Evolutionary conservation across 148 eudicot species (phyloP).

Genomic region (Gaultheria prostrata): DNA sequence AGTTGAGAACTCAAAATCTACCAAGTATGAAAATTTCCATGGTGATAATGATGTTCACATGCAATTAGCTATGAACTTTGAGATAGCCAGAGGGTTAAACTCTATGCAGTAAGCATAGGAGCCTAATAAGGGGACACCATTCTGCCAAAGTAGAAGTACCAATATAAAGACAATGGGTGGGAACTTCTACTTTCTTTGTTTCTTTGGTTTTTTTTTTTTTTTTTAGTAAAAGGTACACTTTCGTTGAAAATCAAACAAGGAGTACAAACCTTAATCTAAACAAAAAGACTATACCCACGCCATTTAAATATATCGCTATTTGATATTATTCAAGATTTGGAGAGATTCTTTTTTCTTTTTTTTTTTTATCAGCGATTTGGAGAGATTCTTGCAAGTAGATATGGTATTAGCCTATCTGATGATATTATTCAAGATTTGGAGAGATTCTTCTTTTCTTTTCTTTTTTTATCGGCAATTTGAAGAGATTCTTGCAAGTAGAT

Average conservation of each 20-base stretch:
- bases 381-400: neutral
- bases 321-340: neutral
- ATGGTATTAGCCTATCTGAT: neutral
- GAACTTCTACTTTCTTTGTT: too few relatives aligned
- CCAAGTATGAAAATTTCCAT: conserved; percentile 5
- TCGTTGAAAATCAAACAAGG: too few relatives aligned
- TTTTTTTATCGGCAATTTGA: too few relatives aligned
- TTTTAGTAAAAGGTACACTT: too few relatives aligned
- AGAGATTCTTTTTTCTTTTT: neutral
- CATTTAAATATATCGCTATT: too few relatives aligned
- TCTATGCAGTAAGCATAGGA: neutral
- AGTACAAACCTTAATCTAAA: too few relatives aligned
- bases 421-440: neutral
- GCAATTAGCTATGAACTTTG: conserved; percentile 17
- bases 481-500: neutral
- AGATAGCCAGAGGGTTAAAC: conserved; percentile 24
- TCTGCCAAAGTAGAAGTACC: neutral
- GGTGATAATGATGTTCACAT: conserved; percentile 27
- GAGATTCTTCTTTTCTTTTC: too few relatives aligned
- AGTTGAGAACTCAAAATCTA: conserved; percentile 1
- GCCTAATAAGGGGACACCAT: neutral
- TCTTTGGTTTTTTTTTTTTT: too few relatives aligned
- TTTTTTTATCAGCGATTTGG: too few relatives aligned
- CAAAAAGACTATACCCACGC: too few relatives aligned
- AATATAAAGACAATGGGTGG: neutral